These are phyloP conservation scores for Euphorbia pulcherrima DNA, from an alignment of 345 rosid species.

Conservation along the genomic window DNA sequence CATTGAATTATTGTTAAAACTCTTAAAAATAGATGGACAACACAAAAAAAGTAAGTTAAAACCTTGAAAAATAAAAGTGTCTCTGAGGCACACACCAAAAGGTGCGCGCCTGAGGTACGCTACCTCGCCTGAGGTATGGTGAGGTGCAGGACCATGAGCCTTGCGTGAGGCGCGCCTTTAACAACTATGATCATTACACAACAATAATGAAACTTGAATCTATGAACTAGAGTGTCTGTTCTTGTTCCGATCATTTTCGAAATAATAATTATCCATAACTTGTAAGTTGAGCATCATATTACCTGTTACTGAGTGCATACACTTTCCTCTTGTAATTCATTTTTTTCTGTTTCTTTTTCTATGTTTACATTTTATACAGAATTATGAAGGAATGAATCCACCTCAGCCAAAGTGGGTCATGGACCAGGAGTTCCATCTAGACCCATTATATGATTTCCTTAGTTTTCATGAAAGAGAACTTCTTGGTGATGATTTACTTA, in stretches of 20 bases:
- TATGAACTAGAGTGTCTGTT: background rate
- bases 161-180: too few species aligned
- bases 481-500: slow-evolving; percentile 22
- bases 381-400: slow-evolving; percentile 27
- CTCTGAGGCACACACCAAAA: too few species aligned
- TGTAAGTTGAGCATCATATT: background rate
- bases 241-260: background rate
- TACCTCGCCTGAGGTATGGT: too few species aligned
- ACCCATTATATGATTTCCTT: slow-evolving; percentile 32
- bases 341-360: slow-evolving; percentile 3
- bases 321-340: background rate
- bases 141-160: too few species aligned
- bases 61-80: too few species aligned
- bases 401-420: slow-evolving; percentile 27
- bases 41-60: too few species aligned
- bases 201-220: background rate
- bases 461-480: slow-evolving; percentile 41
- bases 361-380: slow-evolving; percentile 24
- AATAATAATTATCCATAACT: background rate
- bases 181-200: background rate
- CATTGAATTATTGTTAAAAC: too few species aligned
- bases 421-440: slow-evolving; percentile 40
- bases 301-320: background rate
- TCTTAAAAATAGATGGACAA: too few species aligned
- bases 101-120: too few species aligned